Evolutionary conservation across 495 filamentous ascomycete species (phyloP).

Genomic region (Bathelium albidoporum): DNA sequence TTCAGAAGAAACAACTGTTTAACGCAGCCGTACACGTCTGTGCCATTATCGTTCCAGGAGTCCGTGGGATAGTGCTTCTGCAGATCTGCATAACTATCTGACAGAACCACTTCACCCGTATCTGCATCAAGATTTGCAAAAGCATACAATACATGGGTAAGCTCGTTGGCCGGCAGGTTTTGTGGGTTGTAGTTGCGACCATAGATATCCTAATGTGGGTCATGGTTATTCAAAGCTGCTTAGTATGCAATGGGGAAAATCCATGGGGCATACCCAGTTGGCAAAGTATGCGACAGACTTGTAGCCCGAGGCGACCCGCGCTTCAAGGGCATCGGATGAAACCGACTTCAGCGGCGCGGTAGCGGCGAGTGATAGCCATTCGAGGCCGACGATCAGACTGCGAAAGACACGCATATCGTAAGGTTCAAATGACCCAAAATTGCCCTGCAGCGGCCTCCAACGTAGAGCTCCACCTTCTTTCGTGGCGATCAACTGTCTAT

Average conservation of each 20-base stretch:
- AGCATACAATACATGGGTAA: conserved; percentile 87
- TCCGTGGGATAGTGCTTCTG: conserved; percentile 83
- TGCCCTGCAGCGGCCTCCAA: neutral
- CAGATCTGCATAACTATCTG: conserved; percentile 71
- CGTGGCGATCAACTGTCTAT: neutral
- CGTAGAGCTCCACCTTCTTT: neutral
- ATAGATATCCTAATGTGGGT: neutral
- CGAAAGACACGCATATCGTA: neutral
- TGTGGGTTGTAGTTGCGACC: conserved; percentile 59
- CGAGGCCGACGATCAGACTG: neutral
- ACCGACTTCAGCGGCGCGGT: neutral
- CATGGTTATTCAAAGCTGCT: neutral
- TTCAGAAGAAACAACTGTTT: conserved; percentile 94
- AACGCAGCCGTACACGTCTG: conserved; percentile 66
- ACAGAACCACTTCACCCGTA: conserved; percentile 68
- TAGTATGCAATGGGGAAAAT: neutral
- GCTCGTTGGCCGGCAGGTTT: conserved; percentile 72
- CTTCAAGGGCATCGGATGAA: neutral
- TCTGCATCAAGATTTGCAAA: conserved; percentile 75
- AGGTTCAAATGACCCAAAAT: neutral
- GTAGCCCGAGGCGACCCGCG: neutral
- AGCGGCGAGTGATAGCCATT: neutral
- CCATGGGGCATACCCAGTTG: neutral
- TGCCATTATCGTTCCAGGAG: conserved; percentile 52
- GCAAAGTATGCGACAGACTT: neutral